Evolutionary conservation across 163 green algal genomes (phyloP).

Genomic region (Chloromonas sp.): DNA sequence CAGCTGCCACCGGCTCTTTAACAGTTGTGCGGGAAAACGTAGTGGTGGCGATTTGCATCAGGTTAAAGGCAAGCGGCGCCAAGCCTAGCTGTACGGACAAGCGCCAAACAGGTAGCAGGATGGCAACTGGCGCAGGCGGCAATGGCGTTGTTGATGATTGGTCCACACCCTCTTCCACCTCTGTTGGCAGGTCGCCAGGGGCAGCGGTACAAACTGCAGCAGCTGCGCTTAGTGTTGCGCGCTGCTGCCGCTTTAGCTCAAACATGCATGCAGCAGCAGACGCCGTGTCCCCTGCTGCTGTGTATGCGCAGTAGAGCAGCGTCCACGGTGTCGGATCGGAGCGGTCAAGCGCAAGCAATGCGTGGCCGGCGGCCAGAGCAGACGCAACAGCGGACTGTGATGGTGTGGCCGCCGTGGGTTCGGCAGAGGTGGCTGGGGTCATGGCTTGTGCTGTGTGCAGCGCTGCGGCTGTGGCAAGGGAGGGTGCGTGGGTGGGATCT

Average conservation of each 20-base stretch:
- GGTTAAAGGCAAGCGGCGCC: neutral
- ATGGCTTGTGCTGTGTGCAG: neutral
- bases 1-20: neutral
- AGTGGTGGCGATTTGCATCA: neutral
- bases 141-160: too few relatives aligned
- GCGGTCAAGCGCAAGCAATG: neutral
- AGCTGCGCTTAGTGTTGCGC: too few relatives aligned
- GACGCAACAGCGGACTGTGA: too few relatives aligned
- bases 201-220: neutral
- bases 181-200: neutral
- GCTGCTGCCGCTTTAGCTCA: neutral
- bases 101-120: neutral
- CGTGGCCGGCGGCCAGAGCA: neutral
- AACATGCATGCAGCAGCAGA: neutral
- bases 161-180: too few relatives aligned
- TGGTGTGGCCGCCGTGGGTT: too few relatives aligned
- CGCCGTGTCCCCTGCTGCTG: neutral
- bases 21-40: neutral
- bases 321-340: neutral
- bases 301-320: neutral
- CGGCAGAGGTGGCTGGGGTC: too few relatives aligned
- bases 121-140: too few relatives aligned
- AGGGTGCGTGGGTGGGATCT: neutral
- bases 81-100: neutral
- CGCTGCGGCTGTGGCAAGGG: neutral